A percentile compares a stretch with the other conserved stretches of the same genome.
These are phyloP conservation scores for Alternaria rosae DNA, from an alignment of 2,329 filamentous ascomycete genomes.

Conservation along the genomic window DNA sequence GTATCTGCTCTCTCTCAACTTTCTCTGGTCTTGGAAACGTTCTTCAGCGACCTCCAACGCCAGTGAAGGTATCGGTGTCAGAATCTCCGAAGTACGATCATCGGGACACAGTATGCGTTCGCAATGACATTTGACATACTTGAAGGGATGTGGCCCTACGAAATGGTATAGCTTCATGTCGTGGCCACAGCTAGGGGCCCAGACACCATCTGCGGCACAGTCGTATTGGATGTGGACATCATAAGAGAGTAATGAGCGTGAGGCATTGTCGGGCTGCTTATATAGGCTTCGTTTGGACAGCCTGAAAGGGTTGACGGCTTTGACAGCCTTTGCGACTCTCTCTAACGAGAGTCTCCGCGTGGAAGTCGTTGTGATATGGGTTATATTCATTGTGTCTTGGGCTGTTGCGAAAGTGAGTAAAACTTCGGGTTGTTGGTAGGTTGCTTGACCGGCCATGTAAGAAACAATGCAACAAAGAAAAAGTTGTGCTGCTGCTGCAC, in stretches of 20 bases:
- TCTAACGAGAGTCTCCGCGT: background rate
- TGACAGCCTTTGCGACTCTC: background rate
- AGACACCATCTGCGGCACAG: background rate
- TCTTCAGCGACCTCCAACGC: background rate
- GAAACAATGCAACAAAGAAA: background rate
- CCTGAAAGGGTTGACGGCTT: background rate
- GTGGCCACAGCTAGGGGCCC: background rate
- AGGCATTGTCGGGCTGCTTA: background rate
- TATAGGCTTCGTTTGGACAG: background rate
- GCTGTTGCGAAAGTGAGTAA: background rate
- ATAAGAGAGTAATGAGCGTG: background rate
- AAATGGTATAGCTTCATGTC: slow-evolving; percentile 2
- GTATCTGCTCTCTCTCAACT: background rate
- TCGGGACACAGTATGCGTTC: background rate
- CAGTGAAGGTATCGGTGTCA: background rate
- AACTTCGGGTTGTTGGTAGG: background rate
- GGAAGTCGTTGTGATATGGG: background rate
- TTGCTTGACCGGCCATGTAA: background rate
- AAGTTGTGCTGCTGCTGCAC: background rate
- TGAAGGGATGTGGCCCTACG: slow-evolving; percentile 2
- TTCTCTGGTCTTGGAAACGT: background rate
- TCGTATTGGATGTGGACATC: background rate
- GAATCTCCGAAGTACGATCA: background rate
- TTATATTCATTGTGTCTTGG: background rate
- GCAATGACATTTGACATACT: slow-evolving; percentile 2